phyloP scores from a whole-genome alignment of 2,329 filamentous ascomycete genomes.

The Alternaria rosae region DNA sequence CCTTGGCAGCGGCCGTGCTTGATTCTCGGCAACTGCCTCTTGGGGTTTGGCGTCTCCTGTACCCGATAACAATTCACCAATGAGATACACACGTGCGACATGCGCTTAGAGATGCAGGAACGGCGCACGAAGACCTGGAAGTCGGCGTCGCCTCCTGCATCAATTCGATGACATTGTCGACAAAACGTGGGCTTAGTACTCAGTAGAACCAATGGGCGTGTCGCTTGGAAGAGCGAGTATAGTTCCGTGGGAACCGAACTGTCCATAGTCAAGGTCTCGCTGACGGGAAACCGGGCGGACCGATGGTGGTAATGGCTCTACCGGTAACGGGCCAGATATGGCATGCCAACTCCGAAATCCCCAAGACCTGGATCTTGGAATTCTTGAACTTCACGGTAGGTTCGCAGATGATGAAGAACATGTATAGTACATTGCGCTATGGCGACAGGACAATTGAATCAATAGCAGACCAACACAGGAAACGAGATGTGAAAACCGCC shows the following conservation, averaged over 20 bases:
- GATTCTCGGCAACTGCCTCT: constrained; percentile 41
- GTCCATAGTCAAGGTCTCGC: neutral
- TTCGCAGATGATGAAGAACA: neutral
- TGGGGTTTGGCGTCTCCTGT: constrained; percentile 15
- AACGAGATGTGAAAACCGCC: neutral
- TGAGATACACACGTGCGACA: constrained; percentile 37
- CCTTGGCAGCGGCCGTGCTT: constrained; percentile 31
- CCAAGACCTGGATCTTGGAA: constrained; percentile 1
- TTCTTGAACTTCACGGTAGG: neutral
- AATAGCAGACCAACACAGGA: neutral
- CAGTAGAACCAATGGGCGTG: neutral
- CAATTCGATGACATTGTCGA: neutral
- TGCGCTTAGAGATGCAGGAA: constrained; percentile 13
- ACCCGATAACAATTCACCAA: constrained; percentile 38
- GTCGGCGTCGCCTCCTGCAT: constrained; percentile 10
- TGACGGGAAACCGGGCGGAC: neutral
- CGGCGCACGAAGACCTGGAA: constrained; percentile 21
- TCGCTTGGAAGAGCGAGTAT: neutral
- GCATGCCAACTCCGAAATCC: constrained; percentile 8
- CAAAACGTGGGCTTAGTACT: constrained; percentile 18
- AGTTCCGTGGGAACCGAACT: neutral
- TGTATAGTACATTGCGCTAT: neutral
- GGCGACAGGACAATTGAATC: neutral
- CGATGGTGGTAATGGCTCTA: neutral
- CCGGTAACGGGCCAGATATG: neutral